phyloP scores from a whole-genome alignment of 2,329 filamentous ascomycete species.

The Fusarium clavum region DNA sequence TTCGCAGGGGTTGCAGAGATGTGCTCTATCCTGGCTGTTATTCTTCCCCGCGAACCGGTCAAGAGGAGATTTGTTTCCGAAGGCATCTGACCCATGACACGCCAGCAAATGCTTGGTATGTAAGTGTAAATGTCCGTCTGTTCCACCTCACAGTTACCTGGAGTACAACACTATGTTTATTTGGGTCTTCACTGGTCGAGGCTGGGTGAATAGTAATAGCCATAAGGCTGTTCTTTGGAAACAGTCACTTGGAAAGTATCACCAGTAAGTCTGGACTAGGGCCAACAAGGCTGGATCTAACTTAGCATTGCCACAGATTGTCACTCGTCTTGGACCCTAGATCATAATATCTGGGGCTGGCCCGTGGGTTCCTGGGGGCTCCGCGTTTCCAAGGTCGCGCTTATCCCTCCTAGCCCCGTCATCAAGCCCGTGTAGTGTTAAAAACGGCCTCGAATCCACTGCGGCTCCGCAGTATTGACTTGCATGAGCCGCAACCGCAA shows the following conservation, averaged over 20 bases:
- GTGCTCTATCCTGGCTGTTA: slow-evolving; percentile 19
- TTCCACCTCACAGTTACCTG: slow-evolving; percentile 31
- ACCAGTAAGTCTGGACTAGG: neutral
- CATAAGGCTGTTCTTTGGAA: neutral
- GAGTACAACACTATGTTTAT: slow-evolving; percentile 15
- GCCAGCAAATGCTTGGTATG: slow-evolving; percentile 1
- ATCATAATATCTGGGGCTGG: slow-evolving; percentile 35
- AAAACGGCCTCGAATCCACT: slow-evolving; percentile 40
- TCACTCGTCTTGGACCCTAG: slow-evolving; percentile 26
- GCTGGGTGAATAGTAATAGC: neutral
- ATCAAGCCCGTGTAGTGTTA: slow-evolving; percentile 33
- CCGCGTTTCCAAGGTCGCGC: slow-evolving; percentile 40
- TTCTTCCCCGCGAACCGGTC: slow-evolving; percentile 24
- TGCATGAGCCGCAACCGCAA: slow-evolving; percentile 49
- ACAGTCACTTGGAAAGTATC: neutral
- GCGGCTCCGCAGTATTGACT: slow-evolving; percentile 49
- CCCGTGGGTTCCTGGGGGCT: slow-evolving; percentile 42
- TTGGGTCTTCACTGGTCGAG: neutral
- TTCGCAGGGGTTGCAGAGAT: slow-evolving; percentile 26
- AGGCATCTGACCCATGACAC: slow-evolving; percentile 5
- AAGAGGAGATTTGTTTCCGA: slow-evolving; percentile 20
- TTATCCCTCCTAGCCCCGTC: slow-evolving; percentile 37
- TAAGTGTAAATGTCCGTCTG: slow-evolving; percentile 24
- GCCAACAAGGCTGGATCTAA: slow-evolving; percentile 17
- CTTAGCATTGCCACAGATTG: slow-evolving; percentile 24